Conservation (phyloP, 306 rosid genomes). For the Elaeagnus macrophylla region DNA sequence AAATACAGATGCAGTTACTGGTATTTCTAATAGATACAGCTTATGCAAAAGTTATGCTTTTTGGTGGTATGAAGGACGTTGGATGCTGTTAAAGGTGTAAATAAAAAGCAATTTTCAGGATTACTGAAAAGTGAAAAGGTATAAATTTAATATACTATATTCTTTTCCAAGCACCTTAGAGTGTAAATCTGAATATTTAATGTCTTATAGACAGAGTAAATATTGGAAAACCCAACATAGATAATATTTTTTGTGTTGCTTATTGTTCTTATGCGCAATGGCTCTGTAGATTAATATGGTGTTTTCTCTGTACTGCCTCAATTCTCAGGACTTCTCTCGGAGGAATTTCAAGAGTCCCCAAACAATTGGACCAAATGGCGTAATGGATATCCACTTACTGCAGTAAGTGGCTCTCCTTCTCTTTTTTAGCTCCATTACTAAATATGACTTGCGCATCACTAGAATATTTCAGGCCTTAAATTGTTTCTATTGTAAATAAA, state of each 20-base stretch:
- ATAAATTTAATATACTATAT: too few relatives aligned
- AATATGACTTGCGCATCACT: constrained; percentile 5
- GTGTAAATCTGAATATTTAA: too few relatives aligned
- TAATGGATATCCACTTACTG: constrained; percentile 38
- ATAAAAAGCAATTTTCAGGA: too few relatives aligned
- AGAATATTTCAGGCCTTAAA: constrained; percentile 15
- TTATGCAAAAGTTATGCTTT: neutral
- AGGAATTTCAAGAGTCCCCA: constrained; percentile 39
- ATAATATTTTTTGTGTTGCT: constrained; percentile 11
- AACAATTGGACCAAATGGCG: constrained; percentile 62
- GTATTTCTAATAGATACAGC: constrained; percentile 24
- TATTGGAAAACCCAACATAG: neutral
- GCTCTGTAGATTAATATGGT: constrained; percentile 14
- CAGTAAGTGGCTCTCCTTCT: constrained; percentile 33
- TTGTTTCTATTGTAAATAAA: constrained; percentile 5
- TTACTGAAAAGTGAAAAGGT: too few relatives aligned
- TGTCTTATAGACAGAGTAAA: too few relatives aligned
- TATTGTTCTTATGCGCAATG: constrained; percentile 5
- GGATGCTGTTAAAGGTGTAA: constrained; percentile 2
- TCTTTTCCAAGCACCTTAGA: too few relatives aligned
- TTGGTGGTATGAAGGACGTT: neutral
- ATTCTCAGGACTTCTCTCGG: constrained; percentile 41
- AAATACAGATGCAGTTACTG: constrained; percentile 32
- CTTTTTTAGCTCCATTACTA: neutral
- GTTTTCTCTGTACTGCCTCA: constrained; percentile 3